Conservation (phyloP, 345 rosid species). For the Arabidopsis thaliana region TAIR10.1 NC_003076.8:24017501-24018000, state of each 20-base stretch:
- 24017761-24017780: neutral
- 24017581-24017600: neutral
- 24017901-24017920: too few relatives aligned
- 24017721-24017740: neutral
- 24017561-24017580: slow-evolving; percentile 17
- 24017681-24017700: neutral
- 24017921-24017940: neutral
- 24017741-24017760: neutral
- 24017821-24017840: neutral
- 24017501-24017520: neutral
- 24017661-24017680: neutral
- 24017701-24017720: neutral
- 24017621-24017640: neutral
- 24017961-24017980: slow-evolving; percentile 15
- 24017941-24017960: neutral
- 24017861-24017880: too few relatives aligned
- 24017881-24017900: too few relatives aligned
- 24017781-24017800: neutral
- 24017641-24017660: neutral
- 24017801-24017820: neutral
- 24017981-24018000: slow-evolving; percentile 33
- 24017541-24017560: neutral
- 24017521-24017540: neutral
- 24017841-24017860: too few relatives aligned
- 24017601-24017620: slow-evolving; percentile 12